A percentile compares a stretch with the other conserved stretches of the same genome.
These are phyloP conservation scores for Radiomyces spectabilis DNA, from an alignment of 192 early-diverging fungal species.

Conservation along the genomic window DNA sequence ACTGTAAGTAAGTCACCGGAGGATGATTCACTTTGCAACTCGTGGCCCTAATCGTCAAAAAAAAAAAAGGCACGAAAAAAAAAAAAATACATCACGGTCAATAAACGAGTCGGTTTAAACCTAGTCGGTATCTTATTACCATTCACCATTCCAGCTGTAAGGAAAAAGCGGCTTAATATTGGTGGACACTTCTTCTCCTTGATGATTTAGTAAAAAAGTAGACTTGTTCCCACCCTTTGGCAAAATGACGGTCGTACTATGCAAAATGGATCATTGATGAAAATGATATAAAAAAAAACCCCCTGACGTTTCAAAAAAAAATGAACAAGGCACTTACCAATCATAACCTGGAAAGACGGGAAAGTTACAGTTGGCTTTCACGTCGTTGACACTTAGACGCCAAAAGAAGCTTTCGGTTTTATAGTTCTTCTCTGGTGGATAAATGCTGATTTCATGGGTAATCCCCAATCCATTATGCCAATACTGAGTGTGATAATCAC, in stretches of 20 bases:
- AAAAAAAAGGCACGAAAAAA: background rate
- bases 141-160: constrained; percentile 52
- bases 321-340: constrained; percentile 6
- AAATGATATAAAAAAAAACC: constrained; percentile 16
- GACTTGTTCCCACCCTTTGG: constrained; percentile 23
- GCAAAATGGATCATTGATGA: too few species aligned
- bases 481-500: constrained; percentile 14
- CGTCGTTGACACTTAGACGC: constrained; percentile 32
- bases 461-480: constrained; percentile 65
- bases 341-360: constrained; percentile 57
- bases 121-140: constrained; percentile 40
- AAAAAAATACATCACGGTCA: constrained; percentile 16
- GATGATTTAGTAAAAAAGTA: constrained; percentile 40
- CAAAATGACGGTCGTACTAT: constrained; percentile 24
- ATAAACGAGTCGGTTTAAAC: too few species aligned
- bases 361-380: constrained; percentile 30
- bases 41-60: constrained; percentile 7
- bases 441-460: constrained; percentile 50
- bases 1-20: constrained; percentile 21
- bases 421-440: constrained; percentile 34
- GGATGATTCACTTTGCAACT: constrained; percentile 21
- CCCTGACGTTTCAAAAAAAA: too few species aligned
- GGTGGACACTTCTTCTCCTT: constrained; percentile 38
- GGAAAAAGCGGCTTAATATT: constrained; percentile 47
- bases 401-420: constrained; percentile 48